Evolutionary conservation across 1,284 basidiomycete genomes (phyloP), one percentile per base, ranked within the genome.

Genomic region (Pterulicium gracile): DNA sequence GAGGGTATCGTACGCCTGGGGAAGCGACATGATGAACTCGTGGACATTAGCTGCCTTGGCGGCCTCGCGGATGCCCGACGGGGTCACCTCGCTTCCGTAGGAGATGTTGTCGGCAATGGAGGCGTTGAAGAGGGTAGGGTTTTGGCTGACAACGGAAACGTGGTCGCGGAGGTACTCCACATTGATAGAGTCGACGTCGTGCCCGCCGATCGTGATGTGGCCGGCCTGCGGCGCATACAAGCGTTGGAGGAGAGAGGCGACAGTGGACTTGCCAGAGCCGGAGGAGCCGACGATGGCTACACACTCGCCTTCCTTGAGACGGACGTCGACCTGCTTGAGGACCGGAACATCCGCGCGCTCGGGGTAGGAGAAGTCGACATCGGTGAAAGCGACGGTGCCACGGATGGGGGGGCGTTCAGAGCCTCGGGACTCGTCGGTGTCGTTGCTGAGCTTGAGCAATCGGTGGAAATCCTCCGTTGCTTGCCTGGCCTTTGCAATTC

Each of bases 251-350:
- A 97, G 71, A 0, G 83, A 69, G 0, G 86, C 81, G 52, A 94
- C 70, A 1, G 92, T 95, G 15, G 88, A 90, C 65, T 95, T 95
- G 44, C 92, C 92, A 14, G 78, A 88, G 0, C 92, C 92, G 1
- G 89, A 93, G 0, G 85, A 66, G 5, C 92, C 92, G 13, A 96
- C 90, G 49, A 96, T 73, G 0, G 89, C 92, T 19, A 95, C 84
- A 46, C 80, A 86, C 62, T 94, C 88, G 46, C 87, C 85, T 2
- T 80, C 69, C 1, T 58, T 54, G 56, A 95, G 69, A 14, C 67
- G 60, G 53, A 96, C 72, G 40, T 75, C 76, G 46, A 92, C 56
- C 52, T 77, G 67, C 45, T 72, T 71, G 49, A 96, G 72, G 13
- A 95, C 77, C 1, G 75, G 74, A 3, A 75, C 75, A 44, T 86